Percentiles rank a stretch among this genome's conserved stretches.
phyloP scores from a whole-genome alignment of 2,329 filamentous ascomycete genomes.

The Ceratocystis colombiana region DNA sequence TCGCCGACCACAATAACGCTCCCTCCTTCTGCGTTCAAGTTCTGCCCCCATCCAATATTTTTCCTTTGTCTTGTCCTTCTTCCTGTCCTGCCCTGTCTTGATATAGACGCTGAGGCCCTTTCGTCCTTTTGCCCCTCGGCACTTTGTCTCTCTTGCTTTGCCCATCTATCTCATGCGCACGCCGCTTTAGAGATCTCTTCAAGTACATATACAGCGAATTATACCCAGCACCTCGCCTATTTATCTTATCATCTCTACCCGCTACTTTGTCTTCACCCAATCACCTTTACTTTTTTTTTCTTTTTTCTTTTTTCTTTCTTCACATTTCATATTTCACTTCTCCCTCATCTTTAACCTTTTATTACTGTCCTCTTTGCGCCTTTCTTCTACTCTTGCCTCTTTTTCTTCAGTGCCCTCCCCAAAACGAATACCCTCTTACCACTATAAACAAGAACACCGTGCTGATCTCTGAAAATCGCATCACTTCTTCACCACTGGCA shows the following conservation, averaged over 20 bases:
- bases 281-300: neutral
- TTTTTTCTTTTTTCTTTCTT: no score
- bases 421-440: no score
- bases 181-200: neutral
- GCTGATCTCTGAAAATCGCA: neutral
- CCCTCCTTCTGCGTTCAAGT: no score
- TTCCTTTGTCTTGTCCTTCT: no score
- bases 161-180: neutral
- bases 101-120: neutral
- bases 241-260: neutral
- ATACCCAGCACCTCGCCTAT: neutral
- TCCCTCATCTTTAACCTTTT: neutral
- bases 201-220: neutral
- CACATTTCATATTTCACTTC: neutral
- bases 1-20: neutral
- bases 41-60: neutral
- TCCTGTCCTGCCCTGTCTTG: neutral
- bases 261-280: neutral
- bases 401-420: no score
- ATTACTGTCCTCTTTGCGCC: no score
- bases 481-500: neutral
- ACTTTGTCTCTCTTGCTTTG: neutral
- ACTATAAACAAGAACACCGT: no score
- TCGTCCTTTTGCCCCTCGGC: neutral
- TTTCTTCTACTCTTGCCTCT: no score